A percentile compares a stretch with the other conserved stretches of the same genome.
Evolutionary conservation across 305 asterid genomes (phyloP).

Genomic region (Fraxinus platypoda): DNA sequence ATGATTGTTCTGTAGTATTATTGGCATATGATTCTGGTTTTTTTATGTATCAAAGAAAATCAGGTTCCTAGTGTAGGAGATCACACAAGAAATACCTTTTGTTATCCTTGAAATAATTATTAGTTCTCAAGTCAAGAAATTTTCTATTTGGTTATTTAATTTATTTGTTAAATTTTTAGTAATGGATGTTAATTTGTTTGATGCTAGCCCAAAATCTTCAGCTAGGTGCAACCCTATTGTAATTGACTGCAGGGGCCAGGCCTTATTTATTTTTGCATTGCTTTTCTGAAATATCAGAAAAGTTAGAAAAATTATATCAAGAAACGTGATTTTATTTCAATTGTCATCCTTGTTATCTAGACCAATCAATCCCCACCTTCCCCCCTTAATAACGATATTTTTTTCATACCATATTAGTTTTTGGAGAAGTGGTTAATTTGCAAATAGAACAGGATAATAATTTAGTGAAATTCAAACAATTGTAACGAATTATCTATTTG

Average conservation of each 20-base stretch:
- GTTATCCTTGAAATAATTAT: background rate
- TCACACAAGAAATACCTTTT: background rate
- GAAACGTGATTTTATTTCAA: background rate
- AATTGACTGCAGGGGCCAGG: background rate
- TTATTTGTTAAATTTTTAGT: background rate
- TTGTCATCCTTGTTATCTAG: background rate
- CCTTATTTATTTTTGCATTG: background rate
- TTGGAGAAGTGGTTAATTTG: background rate
- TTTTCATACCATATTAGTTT: background rate
- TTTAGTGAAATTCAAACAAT: background rate
- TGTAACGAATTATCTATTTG: background rate
- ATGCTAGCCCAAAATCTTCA: background rate
- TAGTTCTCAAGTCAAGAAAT: background rate
- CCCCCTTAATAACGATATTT: background rate
- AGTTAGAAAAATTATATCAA: background rate
- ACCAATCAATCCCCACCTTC: background rate
- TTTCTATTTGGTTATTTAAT: background rate
- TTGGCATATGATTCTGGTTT: background rate
- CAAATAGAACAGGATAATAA: background rate
- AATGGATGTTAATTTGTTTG: background rate
- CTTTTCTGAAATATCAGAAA: background rate
- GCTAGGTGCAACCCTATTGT: background rate
- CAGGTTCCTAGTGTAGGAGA: background rate
- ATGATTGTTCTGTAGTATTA: background rate
- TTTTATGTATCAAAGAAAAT: background rate